Evolutionary conservation across 2,329 filamentous ascomycete species (phyloP), one percentile per base, ranked within the genome.

Genomic region (Chaetomium olivaceum): DNA sequence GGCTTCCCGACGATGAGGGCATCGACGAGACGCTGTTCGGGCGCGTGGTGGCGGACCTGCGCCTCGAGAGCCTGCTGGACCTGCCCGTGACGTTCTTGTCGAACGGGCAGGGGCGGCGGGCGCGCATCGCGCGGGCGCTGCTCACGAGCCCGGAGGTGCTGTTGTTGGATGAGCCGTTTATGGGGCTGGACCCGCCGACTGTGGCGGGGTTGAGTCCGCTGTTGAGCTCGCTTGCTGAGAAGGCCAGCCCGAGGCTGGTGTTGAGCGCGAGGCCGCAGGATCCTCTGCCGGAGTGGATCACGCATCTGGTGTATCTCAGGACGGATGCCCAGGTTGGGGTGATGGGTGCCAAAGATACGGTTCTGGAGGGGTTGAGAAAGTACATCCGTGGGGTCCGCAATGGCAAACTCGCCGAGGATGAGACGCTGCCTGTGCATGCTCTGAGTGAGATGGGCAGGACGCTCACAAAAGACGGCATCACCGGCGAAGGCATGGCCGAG

Each of bases 81-180:
- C 89, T 97, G 75, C 93, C 94, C 0, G 91, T 98, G 8, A 87
- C 91, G 27, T 96, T 95, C 75, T 79, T 99, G 62, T 97, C 93
- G 75, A 97, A 98, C 77, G 95, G 95, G 0, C 95, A 99, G 78
- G 94, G 91, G 7, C 83, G 94, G 69, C 83, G 95, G 62, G 91
- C 94, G 8, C 87, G 92, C 68, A 97, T 99, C 71, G 95, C 93
- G 1, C 91, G 92, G 72, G 93, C 93, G 0, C 79, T 99, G 59
- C 82, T 98, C 65, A 87, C 83, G 7, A 84, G 85, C 61, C 95
- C 95, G 0, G 91, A 96, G 76, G 84, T 97, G 12, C 75, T 99
- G 67, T 82, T 98, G 61, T 82, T 97, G 2, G 95, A 99, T 77
- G 94, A 97, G 72, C 94, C 95, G 1, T 97, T 97, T 74, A 96